phyloP scores from a whole-genome alignment of 1,284 basidiomycete genomes.

The Melampsora medusae region DNA sequence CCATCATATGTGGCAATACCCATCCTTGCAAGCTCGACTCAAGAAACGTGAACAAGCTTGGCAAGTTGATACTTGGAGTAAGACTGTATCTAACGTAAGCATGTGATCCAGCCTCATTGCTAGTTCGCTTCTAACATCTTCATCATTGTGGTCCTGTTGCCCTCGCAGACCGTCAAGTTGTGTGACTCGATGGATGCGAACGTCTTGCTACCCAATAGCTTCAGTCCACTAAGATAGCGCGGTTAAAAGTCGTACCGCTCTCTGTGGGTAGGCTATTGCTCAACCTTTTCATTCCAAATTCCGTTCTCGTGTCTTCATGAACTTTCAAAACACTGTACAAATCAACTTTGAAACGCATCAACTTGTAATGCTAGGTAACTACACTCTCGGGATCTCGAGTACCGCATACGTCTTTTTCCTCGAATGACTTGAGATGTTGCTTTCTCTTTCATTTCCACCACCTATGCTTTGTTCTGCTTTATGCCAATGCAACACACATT shows the following conservation, averaged over 20 bases:
- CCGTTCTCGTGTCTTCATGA: too few relatives aligned
- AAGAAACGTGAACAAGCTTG: conserved; percentile 81
- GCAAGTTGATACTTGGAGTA: conserved; percentile 87
- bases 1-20: conserved; percentile 48
- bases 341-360: too few relatives aligned
- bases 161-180: conserved; percentile 35
- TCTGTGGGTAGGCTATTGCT: too few relatives aligned
- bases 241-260: neutral
- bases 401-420: too few relatives aligned
- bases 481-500: too few relatives aligned
- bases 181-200: conserved; percentile 44
- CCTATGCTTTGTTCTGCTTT: too few relatives aligned
- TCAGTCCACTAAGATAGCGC: conserved; percentile 24
- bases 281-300: too few relatives aligned
- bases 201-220: conserved; percentile 34
- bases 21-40: conserved; percentile 69
- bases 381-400: too few relatives aligned
- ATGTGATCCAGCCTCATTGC: neutral
- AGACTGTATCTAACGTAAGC: conserved; percentile 66
- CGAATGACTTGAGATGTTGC: too few relatives aligned
- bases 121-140: neutral
- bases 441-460: too few relatives aligned
- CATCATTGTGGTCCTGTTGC: neutral
- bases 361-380: too few relatives aligned
- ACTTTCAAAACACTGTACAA: too few relatives aligned